Evolutionary conservation across 805 yeast genomes (phyloP).

Genomic region (Candida xyloterini): DNA sequence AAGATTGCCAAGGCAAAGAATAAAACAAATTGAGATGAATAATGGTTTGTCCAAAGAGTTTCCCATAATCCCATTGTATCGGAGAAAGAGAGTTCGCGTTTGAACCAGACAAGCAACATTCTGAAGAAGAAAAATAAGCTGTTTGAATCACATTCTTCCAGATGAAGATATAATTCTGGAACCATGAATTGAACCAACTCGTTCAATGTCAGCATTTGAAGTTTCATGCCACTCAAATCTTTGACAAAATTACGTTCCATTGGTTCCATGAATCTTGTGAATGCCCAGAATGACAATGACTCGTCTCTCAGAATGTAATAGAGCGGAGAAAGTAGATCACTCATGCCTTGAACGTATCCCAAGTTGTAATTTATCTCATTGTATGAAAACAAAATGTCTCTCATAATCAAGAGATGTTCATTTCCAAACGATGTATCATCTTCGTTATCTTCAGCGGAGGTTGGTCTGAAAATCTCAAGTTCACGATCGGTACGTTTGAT

Average conservation of each 20-base stretch:
- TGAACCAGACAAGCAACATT: constrained; percentile 93
- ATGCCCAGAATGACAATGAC: constrained; percentile 82
- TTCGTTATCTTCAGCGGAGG: constrained; percentile 35
- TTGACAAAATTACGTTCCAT: constrained; percentile 93
- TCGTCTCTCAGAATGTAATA: constrained; percentile 70
- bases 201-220: constrained; percentile 78
- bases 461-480: constrained; percentile 54
- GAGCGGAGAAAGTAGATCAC: constrained; percentile 84
- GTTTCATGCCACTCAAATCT: constrained; percentile 90
- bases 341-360: constrained; percentile 98
- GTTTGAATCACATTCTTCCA: constrained; percentile 83
- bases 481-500: constrained; percentile 87
- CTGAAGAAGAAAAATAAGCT: constrained; percentile 92
- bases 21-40: constrained; percentile 82
- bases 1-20: constrained; percentile 87
- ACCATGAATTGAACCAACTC: constrained; percentile 87
- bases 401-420: constrained; percentile 66
- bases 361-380: constrained; percentile 78
- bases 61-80: constrained; percentile 88
- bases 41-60: constrained; percentile 81
- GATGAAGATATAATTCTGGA: constrained; percentile 78
- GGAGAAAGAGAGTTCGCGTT: constrained; percentile 81
- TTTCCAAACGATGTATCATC: constrained; percentile 65
- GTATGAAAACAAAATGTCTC: constrained; percentile 79
- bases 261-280: constrained; percentile 81